A percentile compares a stretch with the other conserved stretches of the same genome.
These are phyloP conservation scores for Eucalyptus victrix DNA, from an alignment of 345 rosid genomes.

Conservation along the genomic window DNA sequence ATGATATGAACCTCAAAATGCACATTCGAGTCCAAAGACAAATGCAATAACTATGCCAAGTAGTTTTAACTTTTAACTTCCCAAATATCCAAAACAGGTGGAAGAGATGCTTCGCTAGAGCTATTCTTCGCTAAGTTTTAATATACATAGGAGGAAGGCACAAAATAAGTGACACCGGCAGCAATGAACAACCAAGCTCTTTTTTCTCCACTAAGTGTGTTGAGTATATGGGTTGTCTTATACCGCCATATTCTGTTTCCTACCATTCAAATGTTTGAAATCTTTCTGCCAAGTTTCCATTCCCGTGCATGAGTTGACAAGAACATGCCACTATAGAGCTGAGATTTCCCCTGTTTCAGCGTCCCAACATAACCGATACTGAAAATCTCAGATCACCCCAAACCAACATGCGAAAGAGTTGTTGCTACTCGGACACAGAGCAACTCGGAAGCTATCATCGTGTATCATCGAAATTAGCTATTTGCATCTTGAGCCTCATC, in stretches of 20 bases:
- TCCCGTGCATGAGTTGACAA: neutral
- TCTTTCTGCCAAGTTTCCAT: neutral
- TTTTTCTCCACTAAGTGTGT: neutral
- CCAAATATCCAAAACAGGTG: neutral
- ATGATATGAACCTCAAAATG: neutral
- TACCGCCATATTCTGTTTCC: neutral
- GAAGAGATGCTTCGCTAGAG: neutral
- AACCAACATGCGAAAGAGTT: neutral
- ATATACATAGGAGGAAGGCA: neutral
- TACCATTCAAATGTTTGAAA: neutral
- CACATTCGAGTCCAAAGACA: neutral
- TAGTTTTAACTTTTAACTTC: neutral
- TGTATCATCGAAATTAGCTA: neutral
- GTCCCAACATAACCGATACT: neutral
- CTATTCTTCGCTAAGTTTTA: neutral
- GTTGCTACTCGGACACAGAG: neutral
- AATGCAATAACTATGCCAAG: neutral
- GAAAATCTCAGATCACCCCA: neutral
- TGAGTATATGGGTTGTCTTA: accelerated
- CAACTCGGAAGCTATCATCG: neutral
- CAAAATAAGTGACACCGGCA: neutral
- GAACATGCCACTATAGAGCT: neutral
- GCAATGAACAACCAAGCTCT: neutral
- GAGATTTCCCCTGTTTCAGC: neutral
- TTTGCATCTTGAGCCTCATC: neutral